Conservation (phyloP, 2,329 filamentous ascomycete genomes). For the Paraconiothyrium sp. region DNA sequence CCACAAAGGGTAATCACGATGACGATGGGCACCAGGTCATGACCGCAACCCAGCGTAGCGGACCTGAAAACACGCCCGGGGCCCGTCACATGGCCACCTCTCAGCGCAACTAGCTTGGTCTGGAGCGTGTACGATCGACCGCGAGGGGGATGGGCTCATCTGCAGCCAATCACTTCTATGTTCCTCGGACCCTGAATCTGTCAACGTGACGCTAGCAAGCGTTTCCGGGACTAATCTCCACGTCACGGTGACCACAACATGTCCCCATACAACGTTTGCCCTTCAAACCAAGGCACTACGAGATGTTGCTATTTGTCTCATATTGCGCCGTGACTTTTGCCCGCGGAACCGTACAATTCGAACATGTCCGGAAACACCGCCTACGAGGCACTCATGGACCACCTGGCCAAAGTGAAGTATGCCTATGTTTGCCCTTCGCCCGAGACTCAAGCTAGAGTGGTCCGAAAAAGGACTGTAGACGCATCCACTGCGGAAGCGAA, state of each 20-base stretch:
- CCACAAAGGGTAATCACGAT: constrained; percentile 2
- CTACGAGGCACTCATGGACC: constrained; percentile 25
- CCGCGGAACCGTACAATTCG: constrained; percentile 12
- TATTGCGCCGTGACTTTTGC: constrained; percentile 9
- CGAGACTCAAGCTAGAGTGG: constrained; percentile 31
- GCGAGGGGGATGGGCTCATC: background rate
- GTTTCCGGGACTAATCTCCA: background rate
- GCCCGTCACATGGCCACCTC: background rate
- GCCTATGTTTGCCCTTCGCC: constrained; percentile 34
- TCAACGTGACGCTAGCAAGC: background rate
- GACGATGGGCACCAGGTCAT: constrained; percentile 3
- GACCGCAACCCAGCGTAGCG: background rate
- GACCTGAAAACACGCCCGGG: background rate
- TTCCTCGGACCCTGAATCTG: constrained; percentile 1
- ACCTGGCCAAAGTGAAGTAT: constrained; percentile 27
- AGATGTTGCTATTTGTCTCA: constrained; percentile 11
- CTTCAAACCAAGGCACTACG: background rate
- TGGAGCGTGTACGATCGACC: background rate
- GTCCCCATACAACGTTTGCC: background rate
- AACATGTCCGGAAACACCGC: constrained; percentile 23
- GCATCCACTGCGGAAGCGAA: constrained; percentile 26
- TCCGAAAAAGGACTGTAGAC: constrained; percentile 25
- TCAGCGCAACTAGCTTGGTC: background rate
- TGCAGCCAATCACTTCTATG: background rate
- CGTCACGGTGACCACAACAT: constrained; percentile 9